Evolutionary conservation across 176 grass and related monocot species (phyloP), one percentile per base, ranked within the genome.

Genomic region (Musa acuminata): DNA sequence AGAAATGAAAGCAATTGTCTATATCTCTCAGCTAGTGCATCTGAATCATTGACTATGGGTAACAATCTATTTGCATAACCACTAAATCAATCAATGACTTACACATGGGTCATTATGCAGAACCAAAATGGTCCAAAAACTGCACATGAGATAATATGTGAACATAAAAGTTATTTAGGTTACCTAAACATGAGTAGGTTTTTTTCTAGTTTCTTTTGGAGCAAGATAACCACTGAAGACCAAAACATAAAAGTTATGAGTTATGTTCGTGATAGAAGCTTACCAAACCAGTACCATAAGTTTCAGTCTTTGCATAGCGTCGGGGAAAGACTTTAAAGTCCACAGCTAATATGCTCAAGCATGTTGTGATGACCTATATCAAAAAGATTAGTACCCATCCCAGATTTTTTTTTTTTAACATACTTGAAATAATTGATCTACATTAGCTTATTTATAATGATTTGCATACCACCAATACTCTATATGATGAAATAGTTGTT

Each of bases 301-400:
- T 91, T 91, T 98, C 95, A 71, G 90, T 87, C 78, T 98, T 98
- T 66, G 88, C 95, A 82, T 87, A 98, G 16, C 86, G 82, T 66
- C 88, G 85, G 75, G 90, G 95, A 66, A 93, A 98, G 21, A 98
- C 84, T 85, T 89, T 84, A 77, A 98, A 98, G 77, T 98, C 90
- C 74, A 98, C 90, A 2, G 90, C 88, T 81, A 98, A 82, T 91
- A 97, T 93, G 76, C 86, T 89, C 80, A 98, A 82, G 81, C 95
- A 98, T 89, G 95, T 98, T n/a, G 93, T 82, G 69, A 91, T 64
- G 67, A 98, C 82, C 90, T 98, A 87, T 50, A 84, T 69, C 59
- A 48, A 25, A 73, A 80, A 78, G 50, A 82, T 14, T 52, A 80
- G 58, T 73, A 23, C 8, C 20, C 21, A 70, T 16, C 55, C 49